Conservation (phyloP, 2,329 filamentous ascomycete genomes). For the Tolypocladium ovalisporum region DNA sequence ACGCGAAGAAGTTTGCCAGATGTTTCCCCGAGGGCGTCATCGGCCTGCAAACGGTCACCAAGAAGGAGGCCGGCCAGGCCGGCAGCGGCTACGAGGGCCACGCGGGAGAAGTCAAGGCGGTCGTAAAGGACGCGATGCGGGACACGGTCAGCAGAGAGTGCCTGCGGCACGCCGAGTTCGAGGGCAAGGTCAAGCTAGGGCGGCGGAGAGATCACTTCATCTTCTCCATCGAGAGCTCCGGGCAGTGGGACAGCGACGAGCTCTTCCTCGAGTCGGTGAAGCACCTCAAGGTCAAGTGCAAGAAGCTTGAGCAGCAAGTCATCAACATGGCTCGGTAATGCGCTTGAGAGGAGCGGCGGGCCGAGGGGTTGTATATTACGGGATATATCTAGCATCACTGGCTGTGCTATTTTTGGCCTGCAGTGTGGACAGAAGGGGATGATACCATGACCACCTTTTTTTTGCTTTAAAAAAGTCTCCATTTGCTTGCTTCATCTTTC, state of each 20-base stretch:
- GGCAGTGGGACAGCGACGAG: constrained; percentile 89
- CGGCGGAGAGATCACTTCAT: constrained; percentile 93
- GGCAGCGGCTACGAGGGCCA: constrained; percentile 61
- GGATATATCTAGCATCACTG: neutral
- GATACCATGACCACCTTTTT: constrained; percentile 18
- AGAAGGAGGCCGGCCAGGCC: constrained; percentile 47
- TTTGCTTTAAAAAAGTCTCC: constrained; percentile 3
- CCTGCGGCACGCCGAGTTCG: constrained; percentile 82
- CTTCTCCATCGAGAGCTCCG: constrained; percentile 88
- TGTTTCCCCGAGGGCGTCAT: constrained; percentile 92
- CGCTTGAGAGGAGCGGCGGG: neutral
- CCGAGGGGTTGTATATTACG: neutral
- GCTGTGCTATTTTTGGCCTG: constrained; percentile 2
- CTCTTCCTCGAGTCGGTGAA: constrained; percentile 85
- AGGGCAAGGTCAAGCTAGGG: constrained; percentile 89
- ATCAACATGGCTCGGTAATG: constrained; percentile 47
- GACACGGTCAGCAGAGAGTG: constrained; percentile 94
- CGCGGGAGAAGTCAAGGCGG: constrained; percentile 74
- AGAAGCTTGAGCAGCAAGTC: constrained; percentile 60
- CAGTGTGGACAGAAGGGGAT: constrained; percentile 18
- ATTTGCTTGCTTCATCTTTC: neutral
- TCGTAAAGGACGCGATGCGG: constrained; percentile 78
- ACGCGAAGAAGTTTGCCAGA: constrained; percentile 78
- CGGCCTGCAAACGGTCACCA: constrained; percentile 60
- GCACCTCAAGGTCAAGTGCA: constrained; percentile 75